A percentile compares a stretch with the other conserved stretches of the same genome.
phyloP scores from a whole-genome alignment of 768 basidiomycete genomes.

The Boletus pseudopeckii region DNA sequence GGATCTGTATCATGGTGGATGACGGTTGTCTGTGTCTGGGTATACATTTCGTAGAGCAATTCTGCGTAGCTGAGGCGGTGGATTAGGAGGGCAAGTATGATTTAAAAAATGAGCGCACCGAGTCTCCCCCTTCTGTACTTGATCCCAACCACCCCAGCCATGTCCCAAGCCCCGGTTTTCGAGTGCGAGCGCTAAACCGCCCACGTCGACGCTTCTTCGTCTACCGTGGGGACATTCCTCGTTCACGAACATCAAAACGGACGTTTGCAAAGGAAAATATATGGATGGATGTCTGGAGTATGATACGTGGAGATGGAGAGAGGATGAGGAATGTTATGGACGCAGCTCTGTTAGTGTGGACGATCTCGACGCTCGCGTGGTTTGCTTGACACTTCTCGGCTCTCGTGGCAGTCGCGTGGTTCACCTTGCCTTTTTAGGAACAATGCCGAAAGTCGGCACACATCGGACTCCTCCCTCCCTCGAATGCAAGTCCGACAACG shows the following conservation, averaged over 20 bases:
- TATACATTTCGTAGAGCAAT: conserved; percentile 79
- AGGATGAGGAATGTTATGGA: conserved; percentile 7
- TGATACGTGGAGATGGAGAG: neutral
- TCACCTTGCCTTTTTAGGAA: conserved; percentile 14
- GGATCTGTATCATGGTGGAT: conserved; percentile 41
- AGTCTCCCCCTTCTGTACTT: conserved; percentile 43
- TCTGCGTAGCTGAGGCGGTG: conserved; percentile 63
- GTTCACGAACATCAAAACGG: conserved; percentile 24
- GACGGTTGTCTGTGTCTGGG: conserved; percentile 71
- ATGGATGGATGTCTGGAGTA: neutral
- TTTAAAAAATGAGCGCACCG: conserved; percentile 40
- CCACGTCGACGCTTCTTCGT: conserved; percentile 84
- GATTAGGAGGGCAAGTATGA: conserved; percentile 6
- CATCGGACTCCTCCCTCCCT: neutral
- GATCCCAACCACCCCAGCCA: conserved; percentile 66
- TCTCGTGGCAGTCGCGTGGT: conserved; percentile 37
- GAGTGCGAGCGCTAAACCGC: conserved; percentile 81
- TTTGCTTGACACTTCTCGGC: conserved; percentile 32
- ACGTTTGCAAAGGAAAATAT: neutral
- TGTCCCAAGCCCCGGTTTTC: conserved; percentile 57
- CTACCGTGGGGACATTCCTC: conserved; percentile 34
- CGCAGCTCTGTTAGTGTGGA: conserved; percentile 17
- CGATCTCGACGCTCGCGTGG: conserved; percentile 37
- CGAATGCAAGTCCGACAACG: neutral
- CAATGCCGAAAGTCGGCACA: conserved; percentile 11